Evolutionary conservation across 768 basidiomycete genomes (phyloP).

Genomic region (Polyporus arcularius): DNA sequence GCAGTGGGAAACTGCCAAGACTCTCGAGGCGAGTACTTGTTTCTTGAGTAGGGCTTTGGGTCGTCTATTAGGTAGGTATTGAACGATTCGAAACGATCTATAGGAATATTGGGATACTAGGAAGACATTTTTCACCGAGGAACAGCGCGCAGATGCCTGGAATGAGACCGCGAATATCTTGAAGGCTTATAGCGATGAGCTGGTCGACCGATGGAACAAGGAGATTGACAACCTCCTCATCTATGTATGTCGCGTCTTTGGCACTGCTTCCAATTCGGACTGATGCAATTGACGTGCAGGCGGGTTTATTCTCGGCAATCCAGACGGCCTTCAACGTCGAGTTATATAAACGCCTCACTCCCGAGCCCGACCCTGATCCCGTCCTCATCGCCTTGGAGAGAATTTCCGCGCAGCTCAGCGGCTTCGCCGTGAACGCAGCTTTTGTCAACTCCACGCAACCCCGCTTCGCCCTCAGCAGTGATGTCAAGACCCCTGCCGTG

Average conservation of each 20-base stretch:
- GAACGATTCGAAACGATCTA: too few species aligned
- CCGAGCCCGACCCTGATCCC: neutral
- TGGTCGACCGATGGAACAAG: neutral
- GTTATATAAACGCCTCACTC: conserved; percentile 1
- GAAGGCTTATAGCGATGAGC: neutral
- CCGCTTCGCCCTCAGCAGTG: too few species aligned
- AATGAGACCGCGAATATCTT: neutral
- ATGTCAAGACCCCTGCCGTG: too few species aligned
- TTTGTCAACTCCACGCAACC: neutral
- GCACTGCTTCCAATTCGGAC: neutral
- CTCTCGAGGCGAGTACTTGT: too few species aligned
- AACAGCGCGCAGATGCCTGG: neutral
- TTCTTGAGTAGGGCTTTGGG: too few species aligned
- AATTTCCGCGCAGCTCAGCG: conserved; percentile 5
- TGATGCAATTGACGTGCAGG: neutral
- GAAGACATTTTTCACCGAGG: too few species aligned
- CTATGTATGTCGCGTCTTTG: neutral
- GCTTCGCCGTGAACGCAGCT: neutral
- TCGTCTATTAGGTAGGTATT: too few species aligned
- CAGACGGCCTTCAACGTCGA: conserved; percentile 8
- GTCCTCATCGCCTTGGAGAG: neutral
- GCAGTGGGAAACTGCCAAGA: too few species aligned
- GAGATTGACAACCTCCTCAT: conserved; percentile 1
- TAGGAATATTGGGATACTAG: too few species aligned
- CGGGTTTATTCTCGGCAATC: neutral